A percentile compares a stretch with the other conserved stretches of the same genome.
Conservation (phyloP, 2,329 filamentous ascomycete genomes). For the Diaporthe batatas region DNA sequence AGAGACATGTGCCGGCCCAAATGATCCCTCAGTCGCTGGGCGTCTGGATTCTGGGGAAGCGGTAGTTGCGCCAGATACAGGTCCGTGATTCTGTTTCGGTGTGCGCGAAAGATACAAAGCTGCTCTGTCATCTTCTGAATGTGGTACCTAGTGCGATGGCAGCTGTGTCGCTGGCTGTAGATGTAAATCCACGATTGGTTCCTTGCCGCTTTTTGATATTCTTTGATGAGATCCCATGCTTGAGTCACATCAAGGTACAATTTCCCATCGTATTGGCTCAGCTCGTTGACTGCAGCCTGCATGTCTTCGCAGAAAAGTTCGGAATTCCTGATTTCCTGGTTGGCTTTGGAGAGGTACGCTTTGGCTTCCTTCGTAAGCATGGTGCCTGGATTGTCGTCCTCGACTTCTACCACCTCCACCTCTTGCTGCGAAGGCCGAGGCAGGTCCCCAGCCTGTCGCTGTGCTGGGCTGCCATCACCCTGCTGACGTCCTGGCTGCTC, state of each 20-base stretch:
- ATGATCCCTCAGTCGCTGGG: background rate
- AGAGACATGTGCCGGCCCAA: background rate
- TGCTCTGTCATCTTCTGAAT: background rate
- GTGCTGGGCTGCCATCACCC: no score
- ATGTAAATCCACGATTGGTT: background rate
- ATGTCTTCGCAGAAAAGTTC: background rate
- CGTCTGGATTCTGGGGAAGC: background rate
- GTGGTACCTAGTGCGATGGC: background rate
- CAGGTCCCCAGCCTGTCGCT: background rate
- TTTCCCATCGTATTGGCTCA: background rate
- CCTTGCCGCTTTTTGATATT: background rate
- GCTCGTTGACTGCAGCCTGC: constrained; percentile 8
- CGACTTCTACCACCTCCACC: background rate
- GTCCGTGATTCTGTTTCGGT: background rate
- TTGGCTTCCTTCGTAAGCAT: background rate
- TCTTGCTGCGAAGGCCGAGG: background rate
- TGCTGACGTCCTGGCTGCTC: no score
- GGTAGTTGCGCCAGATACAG: background rate
- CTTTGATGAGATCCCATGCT: constrained; percentile 5
- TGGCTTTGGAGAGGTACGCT: background rate
- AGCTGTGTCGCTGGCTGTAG: background rate
- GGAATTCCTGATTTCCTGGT: background rate
- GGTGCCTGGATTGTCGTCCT: background rate
- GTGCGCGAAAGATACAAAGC: background rate
- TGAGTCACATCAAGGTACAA: background rate